A percentile compares a stretch with the other conserved stretches of the same genome.
These are phyloP conservation scores for Miscanthus lutarioriparius DNA, from an alignment of 176 grass and related monocot species.

Conservation along the genomic window DNA sequence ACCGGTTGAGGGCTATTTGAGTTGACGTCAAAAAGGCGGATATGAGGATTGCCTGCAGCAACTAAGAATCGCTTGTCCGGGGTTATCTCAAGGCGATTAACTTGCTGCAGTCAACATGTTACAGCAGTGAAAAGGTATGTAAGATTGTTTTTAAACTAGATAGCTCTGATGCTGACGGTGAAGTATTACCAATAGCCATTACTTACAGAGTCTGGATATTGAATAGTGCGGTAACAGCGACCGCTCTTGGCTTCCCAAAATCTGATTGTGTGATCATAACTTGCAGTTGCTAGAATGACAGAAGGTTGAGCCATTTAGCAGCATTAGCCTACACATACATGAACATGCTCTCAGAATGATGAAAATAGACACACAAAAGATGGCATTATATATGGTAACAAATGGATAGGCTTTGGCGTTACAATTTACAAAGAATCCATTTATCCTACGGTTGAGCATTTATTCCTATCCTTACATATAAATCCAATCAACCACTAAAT, in stretches of 20 bases:
- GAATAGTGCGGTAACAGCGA: slow-evolving; percentile 88
- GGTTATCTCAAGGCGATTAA: slow-evolving; percentile 96
- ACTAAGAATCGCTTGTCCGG: slow-evolving; percentile 88
- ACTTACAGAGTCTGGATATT: slow-evolving; percentile 85
- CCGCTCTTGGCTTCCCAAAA: slow-evolving; percentile 97
- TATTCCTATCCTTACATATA: neutral
- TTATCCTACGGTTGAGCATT: neutral
- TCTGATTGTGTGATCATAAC: slow-evolving; percentile 93
- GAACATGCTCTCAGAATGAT: neutral
- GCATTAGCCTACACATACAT: slow-evolving; percentile 18
- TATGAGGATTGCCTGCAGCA: slow-evolving; percentile 93
- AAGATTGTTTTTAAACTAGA: neutral
- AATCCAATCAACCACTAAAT: neutral
- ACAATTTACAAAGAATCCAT: neutral
- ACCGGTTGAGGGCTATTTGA: slow-evolving; percentile 86
- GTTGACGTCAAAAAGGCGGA: slow-evolving; percentile 93
- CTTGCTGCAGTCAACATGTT: slow-evolving; percentile 62
- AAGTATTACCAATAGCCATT: neutral
- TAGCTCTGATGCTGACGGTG: neutral
- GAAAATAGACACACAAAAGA: neutral
- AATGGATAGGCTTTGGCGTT: neutral
- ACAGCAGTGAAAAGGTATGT: neutral
- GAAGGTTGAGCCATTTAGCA: slow-evolving; percentile 72
- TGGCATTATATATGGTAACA: too few relatives aligned
- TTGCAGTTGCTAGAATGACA: slow-evolving; percentile 87